Conservation (phyloP, 305 asterid species). For the Solanum hybrid region DNA sequence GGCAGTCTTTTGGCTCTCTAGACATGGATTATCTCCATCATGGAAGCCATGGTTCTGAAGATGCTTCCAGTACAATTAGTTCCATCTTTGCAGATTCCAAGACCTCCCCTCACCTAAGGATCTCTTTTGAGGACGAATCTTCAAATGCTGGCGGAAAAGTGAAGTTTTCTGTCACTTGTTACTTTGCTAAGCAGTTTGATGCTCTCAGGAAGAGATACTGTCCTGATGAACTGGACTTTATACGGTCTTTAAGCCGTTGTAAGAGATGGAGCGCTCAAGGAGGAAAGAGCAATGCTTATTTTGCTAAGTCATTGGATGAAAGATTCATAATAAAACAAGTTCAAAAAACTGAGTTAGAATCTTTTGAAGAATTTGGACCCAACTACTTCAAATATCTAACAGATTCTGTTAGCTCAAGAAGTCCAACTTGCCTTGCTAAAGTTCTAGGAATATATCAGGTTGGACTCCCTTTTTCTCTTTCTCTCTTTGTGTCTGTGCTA, state of each 20-base stretch:
- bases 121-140: slow-evolving; percentile 66
- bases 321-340: slow-evolving; percentile 86
- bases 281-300: slow-evolving; percentile 85
- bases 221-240: slow-evolving; percentile 53
- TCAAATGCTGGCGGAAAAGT: slow-evolving; percentile 39
- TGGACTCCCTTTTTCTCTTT: background rate
- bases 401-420: slow-evolving; percentile 57
- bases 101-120: slow-evolving; percentile 63
- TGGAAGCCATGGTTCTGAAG: slow-evolving; percentile 46
- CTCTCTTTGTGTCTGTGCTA: background rate
- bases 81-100: slow-evolving; percentile 32
- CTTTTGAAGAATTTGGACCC: slow-evolving; percentile 70
- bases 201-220: slow-evolving; percentile 65
- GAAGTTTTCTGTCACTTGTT: slow-evolving; percentile 70
- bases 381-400: slow-evolving; percentile 66
- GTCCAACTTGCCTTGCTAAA: slow-evolving; percentile 96
- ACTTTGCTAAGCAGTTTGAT: slow-evolving; percentile 75
- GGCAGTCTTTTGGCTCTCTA: slow-evolving; percentile 62
- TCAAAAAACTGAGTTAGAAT: slow-evolving; percentile 86
- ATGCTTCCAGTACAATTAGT: slow-evolving; percentile 25
- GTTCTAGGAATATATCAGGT: slow-evolving; percentile 95
- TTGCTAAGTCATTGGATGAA: slow-evolving; percentile 88
- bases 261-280: slow-evolving; percentile 95
- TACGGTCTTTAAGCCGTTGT: slow-evolving; percentile 79
- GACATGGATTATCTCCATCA: slow-evolving; percentile 49